These are phyloP conservation scores for Magnusiomyces magnusii DNA, from an alignment of 1,139 yeast species.

Conservation along the genomic window DNA sequence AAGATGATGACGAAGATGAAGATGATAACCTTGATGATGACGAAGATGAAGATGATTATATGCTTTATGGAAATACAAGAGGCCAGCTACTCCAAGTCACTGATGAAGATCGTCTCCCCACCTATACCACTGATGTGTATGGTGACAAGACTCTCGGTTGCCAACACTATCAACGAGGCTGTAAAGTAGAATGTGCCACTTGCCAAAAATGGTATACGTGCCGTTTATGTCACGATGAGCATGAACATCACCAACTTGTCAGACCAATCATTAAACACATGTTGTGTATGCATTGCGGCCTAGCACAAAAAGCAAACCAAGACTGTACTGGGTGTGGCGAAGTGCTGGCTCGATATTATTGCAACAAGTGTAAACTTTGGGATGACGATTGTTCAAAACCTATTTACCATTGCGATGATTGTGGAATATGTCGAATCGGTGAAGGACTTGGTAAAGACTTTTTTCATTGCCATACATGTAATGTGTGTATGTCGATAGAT, in stretches of 20 bases:
- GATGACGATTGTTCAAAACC: conserved; percentile 65
- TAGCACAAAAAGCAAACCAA: conserved; percentile 66
- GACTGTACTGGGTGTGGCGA: conserved; percentile 60
- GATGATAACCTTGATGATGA: conserved; percentile 34
- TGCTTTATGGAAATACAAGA: too few species aligned
- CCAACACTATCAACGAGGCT: conserved; percentile 71
- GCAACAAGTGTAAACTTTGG: conserved; percentile 69
- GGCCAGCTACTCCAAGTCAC: conserved; percentile 33
- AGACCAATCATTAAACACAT: conserved; percentile 59
- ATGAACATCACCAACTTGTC: conserved; percentile 51
- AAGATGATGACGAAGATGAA: conserved; percentile 27
- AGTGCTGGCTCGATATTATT: conserved; percentile 67
- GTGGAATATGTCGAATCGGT: conserved; percentile 90
- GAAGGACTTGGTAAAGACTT: conserved; percentile 81
- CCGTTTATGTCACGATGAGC: conserved; percentile 77
- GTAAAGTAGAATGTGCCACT: conserved; percentile 73
- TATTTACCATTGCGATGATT: conserved; percentile 85
- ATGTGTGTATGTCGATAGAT: conserved; percentile 79
- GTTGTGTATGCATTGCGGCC: conserved; percentile 71
- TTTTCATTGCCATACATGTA: conserved; percentile 87
- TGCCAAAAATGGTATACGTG: conserved; percentile 76
- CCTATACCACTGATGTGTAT: conserved; percentile 41
- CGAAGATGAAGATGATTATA: too few species aligned
- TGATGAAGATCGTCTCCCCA: conserved; percentile 42
- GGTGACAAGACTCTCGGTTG: conserved; percentile 54